A percentile compares a stretch with the other conserved stretches of the same genome.
phyloP scores from a whole-genome alignment of 2,329 filamentous ascomycete genomes.

The Aspergillus texensis region DNA sequence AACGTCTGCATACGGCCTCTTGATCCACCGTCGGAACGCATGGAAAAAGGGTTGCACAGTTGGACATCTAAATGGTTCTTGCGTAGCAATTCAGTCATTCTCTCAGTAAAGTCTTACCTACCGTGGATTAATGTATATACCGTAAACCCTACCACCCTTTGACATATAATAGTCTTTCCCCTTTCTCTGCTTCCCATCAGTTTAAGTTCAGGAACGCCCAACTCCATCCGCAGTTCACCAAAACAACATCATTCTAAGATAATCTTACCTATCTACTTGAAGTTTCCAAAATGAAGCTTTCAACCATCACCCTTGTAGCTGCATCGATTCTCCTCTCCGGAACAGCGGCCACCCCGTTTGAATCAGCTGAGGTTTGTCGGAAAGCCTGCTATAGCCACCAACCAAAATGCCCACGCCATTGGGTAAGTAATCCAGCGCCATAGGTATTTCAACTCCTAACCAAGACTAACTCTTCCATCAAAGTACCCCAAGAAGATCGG shows the following conservation, averaged over 20 bases:
- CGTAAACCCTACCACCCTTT: background rate
- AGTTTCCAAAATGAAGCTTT: background rate
- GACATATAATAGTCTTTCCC: background rate
- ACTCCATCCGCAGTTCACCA: background rate
- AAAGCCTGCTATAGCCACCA: background rate
- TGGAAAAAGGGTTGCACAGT: background rate
- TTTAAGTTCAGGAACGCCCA: background rate
- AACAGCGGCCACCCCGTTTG: background rate
- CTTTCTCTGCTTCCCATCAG: background rate
- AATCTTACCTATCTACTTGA: background rate
- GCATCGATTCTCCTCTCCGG: background rate
- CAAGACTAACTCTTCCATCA: background rate
- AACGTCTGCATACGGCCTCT: background rate
- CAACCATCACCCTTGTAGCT: background rate
- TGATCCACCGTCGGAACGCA: background rate
- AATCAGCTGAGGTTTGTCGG: background rate
- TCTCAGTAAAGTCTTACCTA: background rate
- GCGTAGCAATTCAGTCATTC: background rate
- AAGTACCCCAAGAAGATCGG: background rate
- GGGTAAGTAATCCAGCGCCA: background rate
- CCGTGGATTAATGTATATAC: background rate
- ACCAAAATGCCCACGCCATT: background rate
- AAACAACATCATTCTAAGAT: background rate
- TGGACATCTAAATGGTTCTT: background rate
- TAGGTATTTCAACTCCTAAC: too few relatives aligned